Evolutionary conservation across 768 basidiomycete species (phyloP).

Genomic region (Suillus spraguei): DNA sequence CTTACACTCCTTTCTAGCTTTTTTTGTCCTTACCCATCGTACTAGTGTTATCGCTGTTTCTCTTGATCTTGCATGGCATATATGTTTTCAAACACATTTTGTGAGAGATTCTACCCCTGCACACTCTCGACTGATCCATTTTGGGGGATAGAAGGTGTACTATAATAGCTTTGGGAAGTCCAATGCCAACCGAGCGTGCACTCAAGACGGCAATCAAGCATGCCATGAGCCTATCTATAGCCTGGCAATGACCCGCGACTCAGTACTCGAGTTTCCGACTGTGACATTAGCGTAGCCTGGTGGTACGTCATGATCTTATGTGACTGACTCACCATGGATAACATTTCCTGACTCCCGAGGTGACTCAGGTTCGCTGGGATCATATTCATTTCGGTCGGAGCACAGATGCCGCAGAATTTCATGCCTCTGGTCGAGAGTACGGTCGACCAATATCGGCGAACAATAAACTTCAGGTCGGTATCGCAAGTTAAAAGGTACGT

Average conservation of each 20-base stretch:
- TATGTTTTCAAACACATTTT: too few species aligned
- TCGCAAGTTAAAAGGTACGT: neutral
- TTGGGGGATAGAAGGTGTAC: neutral
- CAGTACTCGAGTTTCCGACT: neutral
- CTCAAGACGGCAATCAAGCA: neutral
- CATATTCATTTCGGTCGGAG: neutral
- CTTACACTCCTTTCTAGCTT: neutral
- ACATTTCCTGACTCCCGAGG: neutral
- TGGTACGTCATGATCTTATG: neutral
- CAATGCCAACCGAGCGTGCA: neutral
- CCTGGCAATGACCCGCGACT: neutral
- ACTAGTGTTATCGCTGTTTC: too few species aligned
- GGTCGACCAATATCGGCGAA: neutral
- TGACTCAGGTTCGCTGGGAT: neutral
- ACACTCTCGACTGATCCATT: neutral
- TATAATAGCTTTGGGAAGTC: neutral
- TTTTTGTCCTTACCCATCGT: too few species aligned
- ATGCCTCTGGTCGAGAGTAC: neutral
- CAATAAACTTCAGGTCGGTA: constrained; percentile 2
- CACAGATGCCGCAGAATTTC: neutral
- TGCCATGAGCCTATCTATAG: neutral
- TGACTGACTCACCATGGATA: too few species aligned
- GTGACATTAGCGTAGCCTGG: neutral
- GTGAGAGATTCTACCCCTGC: too few species aligned
- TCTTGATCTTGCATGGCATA: too few species aligned